Conservation (phyloP, 176 grass and related monocot species). For the Poa pratensis region DNA sequence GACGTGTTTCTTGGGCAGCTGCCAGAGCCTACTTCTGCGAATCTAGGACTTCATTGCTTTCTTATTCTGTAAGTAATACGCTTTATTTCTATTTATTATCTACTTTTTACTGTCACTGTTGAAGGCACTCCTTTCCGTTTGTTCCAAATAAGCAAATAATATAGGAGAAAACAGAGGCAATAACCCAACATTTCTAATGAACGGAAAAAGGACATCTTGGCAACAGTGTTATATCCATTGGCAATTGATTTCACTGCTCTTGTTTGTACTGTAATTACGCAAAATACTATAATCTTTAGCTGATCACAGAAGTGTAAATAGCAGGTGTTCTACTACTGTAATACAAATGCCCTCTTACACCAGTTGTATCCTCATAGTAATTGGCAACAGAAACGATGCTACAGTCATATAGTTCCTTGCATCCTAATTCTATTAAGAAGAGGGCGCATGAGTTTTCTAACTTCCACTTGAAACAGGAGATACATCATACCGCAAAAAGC, state of each 20-base stretch:
- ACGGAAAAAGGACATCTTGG: background rate
- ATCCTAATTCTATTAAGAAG: slow-evolving; percentile 2
- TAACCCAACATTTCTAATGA: background rate
- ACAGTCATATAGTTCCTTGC: background rate
- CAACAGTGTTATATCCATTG: background rate
- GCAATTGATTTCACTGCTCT: slow-evolving; percentile 3
- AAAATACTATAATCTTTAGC: background rate
- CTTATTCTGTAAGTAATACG: background rate
- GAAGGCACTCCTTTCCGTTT: background rate
- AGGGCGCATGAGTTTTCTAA: background rate
- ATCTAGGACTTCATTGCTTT: background rate
- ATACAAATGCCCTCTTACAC: slow-evolving; percentile 13
- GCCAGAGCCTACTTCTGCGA: background rate
- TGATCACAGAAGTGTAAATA: background rate
- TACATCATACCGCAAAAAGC: background rate
- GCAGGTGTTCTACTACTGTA: background rate
- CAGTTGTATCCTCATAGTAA: slow-evolving; percentile 1
- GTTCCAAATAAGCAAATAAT: background rate
- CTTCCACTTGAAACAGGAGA: background rate
- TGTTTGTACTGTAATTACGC: slow-evolving; percentile 1
- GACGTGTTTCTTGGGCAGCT: background rate
- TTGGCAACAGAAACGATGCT: background rate
- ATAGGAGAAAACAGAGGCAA: background rate
- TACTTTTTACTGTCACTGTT: background rate
- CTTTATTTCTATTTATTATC: background rate